These are phyloP conservation scores for Cronartium quercuum DNA, from an alignment of 1,284 basidiomycete species.

Conservation along the genomic window DNA sequence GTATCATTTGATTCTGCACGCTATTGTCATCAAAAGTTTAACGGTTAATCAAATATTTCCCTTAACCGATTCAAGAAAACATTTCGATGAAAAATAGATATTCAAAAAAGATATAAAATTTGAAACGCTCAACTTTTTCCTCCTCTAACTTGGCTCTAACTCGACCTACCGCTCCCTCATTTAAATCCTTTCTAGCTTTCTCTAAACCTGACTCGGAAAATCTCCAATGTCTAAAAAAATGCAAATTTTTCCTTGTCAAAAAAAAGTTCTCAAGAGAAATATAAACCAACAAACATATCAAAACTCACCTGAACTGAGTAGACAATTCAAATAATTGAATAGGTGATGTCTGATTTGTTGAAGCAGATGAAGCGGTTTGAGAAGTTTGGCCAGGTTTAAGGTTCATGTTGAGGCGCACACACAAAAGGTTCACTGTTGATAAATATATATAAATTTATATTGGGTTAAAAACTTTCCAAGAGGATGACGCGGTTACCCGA, in stretches of 20 bases:
- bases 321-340: slow-evolving; percentile 28
- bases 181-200: slow-evolving; percentile 61
- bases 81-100: too few relatives aligned
- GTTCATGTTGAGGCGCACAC: too few relatives aligned
- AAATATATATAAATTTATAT: too few relatives aligned
- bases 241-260: too few relatives aligned
- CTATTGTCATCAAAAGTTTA: too few relatives aligned
- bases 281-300: not conserved
- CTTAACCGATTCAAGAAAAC: too few relatives aligned
- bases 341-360: not conserved
- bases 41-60: too few relatives aligned
- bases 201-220: slow-evolving; percentile 65
- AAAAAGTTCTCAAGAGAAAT: not conserved
- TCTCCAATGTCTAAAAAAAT: slow-evolving; percentile 60
- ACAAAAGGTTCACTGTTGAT: too few relatives aligned
- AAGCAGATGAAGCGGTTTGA: not conserved
- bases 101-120: slow-evolving; percentile 31
- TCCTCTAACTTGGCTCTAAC: slow-evolving; percentile 70
- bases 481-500: too few relatives aligned
- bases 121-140: slow-evolving; percentile 61
- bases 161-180: slow-evolving; percentile 64
- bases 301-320: slow-evolving; percentile 18
- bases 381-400: not conserved
- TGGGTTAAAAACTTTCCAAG: too few relatives aligned
- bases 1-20: not conserved